Conservation (phyloP, 2,329 filamentous ascomycete species). For the Diplodia scrobiculata region DNA sequence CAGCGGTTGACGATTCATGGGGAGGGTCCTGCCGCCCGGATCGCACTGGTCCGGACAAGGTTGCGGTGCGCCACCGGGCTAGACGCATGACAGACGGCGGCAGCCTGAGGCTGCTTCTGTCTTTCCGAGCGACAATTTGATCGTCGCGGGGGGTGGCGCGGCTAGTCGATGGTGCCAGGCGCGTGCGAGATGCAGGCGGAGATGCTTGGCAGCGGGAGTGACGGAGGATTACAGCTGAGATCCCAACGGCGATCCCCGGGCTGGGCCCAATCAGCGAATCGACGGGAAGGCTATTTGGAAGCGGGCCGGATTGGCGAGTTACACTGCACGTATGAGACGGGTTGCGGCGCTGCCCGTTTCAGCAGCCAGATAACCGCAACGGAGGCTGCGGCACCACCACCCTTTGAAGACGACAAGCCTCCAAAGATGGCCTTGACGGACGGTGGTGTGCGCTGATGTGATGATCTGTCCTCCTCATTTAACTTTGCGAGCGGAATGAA, state of each 20-base stretch:
- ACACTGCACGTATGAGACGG: background rate
- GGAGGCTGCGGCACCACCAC: constrained; percentile 12
- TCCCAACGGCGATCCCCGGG: constrained; percentile 3
- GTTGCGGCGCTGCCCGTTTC: constrained; percentile 17
- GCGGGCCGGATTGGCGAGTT: background rate
- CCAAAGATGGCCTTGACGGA: background rate
- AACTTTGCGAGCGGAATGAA: constrained; percentile 3
- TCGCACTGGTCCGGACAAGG: background rate
- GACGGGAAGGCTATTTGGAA: background rate
- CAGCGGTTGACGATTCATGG: constrained; percentile 3
- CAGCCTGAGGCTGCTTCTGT: constrained; percentile 11
- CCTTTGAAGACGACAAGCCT: background rate
- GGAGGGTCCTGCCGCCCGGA: constrained; percentile 2
- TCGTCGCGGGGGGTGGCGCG: background rate
- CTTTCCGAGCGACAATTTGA: background rate
- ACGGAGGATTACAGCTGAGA: constrained; percentile 16
- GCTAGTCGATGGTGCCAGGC: background rate
- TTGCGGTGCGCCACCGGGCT: background rate
- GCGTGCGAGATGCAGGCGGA: constrained; percentile 13
- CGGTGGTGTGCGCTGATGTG: background rate
- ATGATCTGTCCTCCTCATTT: constrained; percentile 24
- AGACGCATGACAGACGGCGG: constrained; percentile 9
- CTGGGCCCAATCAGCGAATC: background rate
- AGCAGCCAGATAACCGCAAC: constrained; percentile 13
- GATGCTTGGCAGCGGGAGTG: constrained; percentile 23